Evolutionary conservation across 805 yeast species (phyloP).

Genomic region (Torulaspora franciscae): DNA sequence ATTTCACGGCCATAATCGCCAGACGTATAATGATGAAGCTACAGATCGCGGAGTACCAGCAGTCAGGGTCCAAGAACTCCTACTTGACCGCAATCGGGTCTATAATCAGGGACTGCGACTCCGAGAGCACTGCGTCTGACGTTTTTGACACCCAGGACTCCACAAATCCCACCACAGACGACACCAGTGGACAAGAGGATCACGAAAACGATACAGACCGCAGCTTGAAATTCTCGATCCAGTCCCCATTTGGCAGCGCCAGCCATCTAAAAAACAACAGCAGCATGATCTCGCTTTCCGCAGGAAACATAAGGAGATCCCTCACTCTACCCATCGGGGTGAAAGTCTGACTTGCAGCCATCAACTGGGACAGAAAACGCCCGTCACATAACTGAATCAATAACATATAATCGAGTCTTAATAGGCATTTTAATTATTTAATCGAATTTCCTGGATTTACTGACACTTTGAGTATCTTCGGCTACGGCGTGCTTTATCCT

Average conservation of each 20-base stretch:
- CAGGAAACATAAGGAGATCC: conserved; percentile 24
- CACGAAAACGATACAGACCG: conserved; percentile 7
- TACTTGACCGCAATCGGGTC: conserved; percentile 15
- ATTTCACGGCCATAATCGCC: conserved; percentile 26
- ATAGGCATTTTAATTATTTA: not conserved
- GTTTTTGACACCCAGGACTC: conserved; percentile 2
- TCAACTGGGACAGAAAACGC: not conserved
- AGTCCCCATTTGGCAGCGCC: conserved; percentile 11
- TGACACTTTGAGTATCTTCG: not conserved
- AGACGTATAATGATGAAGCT: conserved; percentile 28
- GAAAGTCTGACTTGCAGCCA: conserved; percentile 16
- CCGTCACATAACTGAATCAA: not conserved
- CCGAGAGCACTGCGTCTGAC: conserved; percentile 9
- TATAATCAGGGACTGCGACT: conserved; percentile 13
- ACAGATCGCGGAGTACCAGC: conserved; percentile 26
- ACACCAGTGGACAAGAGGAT: conserved; percentile 6
- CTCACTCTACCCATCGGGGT: conserved; percentile 33
- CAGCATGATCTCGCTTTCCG: conserved; percentile 22
- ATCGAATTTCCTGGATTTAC: not conserved
- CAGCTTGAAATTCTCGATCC: conserved; percentile 8
- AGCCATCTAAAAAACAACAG: conserved; percentile 7
- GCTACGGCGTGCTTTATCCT: conserved; percentile 1
- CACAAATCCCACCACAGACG: conserved; percentile 2
- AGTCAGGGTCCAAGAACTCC: conserved; percentile 13
- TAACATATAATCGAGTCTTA: not conserved